phyloP scores from a whole-genome alignment of 768 basidiomycete species.

The Suillus bovinus region DNA sequence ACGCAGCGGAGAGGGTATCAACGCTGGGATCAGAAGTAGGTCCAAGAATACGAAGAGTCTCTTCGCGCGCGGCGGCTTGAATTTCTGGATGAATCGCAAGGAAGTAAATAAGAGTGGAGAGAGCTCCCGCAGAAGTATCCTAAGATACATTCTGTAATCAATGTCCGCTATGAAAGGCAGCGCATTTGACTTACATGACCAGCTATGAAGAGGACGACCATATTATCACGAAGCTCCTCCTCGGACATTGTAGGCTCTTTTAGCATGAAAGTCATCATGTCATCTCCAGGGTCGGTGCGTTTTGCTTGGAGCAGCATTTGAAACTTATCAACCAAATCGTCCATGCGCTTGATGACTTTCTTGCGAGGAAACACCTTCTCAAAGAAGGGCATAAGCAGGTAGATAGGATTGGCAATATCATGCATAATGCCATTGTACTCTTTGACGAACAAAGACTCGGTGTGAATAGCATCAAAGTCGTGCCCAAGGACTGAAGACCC shows the following conservation, averaged over 20 bases:
- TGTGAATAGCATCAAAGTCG: constrained; percentile 36
- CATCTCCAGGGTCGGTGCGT: constrained; percentile 32
- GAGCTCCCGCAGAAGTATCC: constrained; percentile 41
- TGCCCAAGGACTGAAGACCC: constrained; percentile 39
- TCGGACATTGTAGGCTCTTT: constrained; percentile 34
- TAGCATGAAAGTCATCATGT: constrained; percentile 38
- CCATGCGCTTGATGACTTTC: constrained; percentile 30
- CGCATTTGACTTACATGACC: constrained; percentile 34
- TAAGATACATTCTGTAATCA: constrained; percentile 11
- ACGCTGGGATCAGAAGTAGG: constrained; percentile 31
- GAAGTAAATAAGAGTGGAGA: constrained; percentile 38
- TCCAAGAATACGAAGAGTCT: constrained; percentile 34
- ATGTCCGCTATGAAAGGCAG: neutral
- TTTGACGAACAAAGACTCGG: constrained; percentile 36
- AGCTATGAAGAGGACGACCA: constrained; percentile 40
- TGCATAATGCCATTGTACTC: constrained; percentile 40
- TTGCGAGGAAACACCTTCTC: constrained; percentile 31
- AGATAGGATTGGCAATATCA: constrained; percentile 35
- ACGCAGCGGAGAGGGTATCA: constrained; percentile 24
- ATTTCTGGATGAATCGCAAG: constrained; percentile 38
- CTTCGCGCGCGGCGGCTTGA: constrained; percentile 37
- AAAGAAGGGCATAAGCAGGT: constrained; percentile 35
- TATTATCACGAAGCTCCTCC: constrained; percentile 38
- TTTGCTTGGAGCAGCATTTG: constrained; percentile 30
- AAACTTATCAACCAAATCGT: constrained; percentile 31